Percentiles rank a stretch among this genome's conserved stretches.
phyloP scores from a whole-genome alignment of 2,329 filamentous ascomycete genomes.

The Hyphodiscus sp. region DNA sequence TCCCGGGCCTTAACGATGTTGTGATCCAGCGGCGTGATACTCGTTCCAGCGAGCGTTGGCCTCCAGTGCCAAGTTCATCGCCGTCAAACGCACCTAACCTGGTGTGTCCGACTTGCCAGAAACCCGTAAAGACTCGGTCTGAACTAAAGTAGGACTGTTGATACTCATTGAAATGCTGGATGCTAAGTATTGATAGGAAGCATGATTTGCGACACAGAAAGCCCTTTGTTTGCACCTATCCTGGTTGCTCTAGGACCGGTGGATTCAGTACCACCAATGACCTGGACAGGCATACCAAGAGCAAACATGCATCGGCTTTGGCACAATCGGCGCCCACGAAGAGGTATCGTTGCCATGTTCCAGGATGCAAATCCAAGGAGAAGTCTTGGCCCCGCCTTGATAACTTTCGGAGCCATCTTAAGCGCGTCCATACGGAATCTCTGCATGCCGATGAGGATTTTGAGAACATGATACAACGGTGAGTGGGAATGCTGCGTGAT shows the following conservation, averaged over 20 bases:
- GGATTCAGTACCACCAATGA: conserved; percentile 81
- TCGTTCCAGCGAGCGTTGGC: conserved; percentile 16
- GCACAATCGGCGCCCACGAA: conserved; percentile 39
- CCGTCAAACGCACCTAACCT: conserved; percentile 15
- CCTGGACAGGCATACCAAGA: conserved; percentile 69
- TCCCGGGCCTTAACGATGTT: conserved; percentile 15
- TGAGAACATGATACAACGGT: conserved; percentile 36
- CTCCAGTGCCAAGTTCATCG: conserved; percentile 7
- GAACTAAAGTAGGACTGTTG: conserved; percentile 44
- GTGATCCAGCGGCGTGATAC: conserved; percentile 14
- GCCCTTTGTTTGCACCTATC: conserved; percentile 53
- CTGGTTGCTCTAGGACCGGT: conserved; percentile 49
- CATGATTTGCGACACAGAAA: conserved; percentile 66
- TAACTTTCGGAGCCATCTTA: conserved; percentile 79
- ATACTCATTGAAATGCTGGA: conserved; percentile 14
- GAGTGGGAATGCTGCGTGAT: not conserved
- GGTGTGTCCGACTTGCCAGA: conserved; percentile 36
- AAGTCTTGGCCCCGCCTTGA: conserved; percentile 79
- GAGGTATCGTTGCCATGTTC: conserved; percentile 53
- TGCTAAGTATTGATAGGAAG: conserved; percentile 49
- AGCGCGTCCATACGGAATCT: conserved; percentile 52
- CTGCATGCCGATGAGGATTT: conserved; percentile 31
- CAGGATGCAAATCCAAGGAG: conserved; percentile 47
- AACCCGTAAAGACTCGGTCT: conserved; percentile 43
- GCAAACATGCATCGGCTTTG: conserved; percentile 53